phyloP scores from a whole-genome alignment of 768 basidiomycete genomes.

The Tylopilus sp. region DNA sequence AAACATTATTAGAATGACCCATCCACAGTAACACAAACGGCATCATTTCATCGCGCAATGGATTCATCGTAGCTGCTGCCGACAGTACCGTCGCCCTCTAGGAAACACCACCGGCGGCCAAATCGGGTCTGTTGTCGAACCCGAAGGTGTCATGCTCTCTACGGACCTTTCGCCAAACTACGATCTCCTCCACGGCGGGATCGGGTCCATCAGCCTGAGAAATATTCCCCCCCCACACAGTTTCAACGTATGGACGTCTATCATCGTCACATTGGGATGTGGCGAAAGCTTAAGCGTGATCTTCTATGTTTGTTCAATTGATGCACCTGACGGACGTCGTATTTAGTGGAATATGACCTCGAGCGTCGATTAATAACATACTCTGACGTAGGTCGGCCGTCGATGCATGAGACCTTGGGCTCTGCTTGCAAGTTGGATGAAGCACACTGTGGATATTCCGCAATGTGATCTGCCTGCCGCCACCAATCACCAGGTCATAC shows the following conservation, averaged over 20 bases:
- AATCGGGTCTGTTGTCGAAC: constrained; percentile 7
- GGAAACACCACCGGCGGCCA: constrained; percentile 9
- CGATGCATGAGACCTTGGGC: neutral
- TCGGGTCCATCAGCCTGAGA: neutral
- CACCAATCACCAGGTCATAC: constrained; percentile 2
- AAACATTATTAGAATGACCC: constrained; percentile 1
- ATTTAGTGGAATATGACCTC: neutral
- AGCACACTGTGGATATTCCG: neutral
- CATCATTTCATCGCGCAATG: constrained; percentile 6
- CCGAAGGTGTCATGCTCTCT: neutral
- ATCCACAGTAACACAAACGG: neutral
- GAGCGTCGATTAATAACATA: neutral
- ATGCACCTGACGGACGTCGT: neutral
- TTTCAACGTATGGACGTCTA: too few relatives aligned
- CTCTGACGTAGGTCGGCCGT: neutral
- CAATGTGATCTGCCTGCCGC: neutral
- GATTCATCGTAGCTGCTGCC: constrained; percentile 3
- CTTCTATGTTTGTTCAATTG: neutral
- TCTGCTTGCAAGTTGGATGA: neutral
- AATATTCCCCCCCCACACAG: neutral
- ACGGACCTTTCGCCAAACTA: constrained; percentile 9
- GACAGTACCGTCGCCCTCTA: constrained; percentile 9
- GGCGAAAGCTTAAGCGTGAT: too few relatives aligned
- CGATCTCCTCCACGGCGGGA: constrained; percentile 1
- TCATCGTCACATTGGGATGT: too few relatives aligned